These are phyloP conservation scores for Lasiosphaeris hirsuta DNA, from an alignment of 495 filamentous ascomycete species.

Conservation along the genomic window DNA sequence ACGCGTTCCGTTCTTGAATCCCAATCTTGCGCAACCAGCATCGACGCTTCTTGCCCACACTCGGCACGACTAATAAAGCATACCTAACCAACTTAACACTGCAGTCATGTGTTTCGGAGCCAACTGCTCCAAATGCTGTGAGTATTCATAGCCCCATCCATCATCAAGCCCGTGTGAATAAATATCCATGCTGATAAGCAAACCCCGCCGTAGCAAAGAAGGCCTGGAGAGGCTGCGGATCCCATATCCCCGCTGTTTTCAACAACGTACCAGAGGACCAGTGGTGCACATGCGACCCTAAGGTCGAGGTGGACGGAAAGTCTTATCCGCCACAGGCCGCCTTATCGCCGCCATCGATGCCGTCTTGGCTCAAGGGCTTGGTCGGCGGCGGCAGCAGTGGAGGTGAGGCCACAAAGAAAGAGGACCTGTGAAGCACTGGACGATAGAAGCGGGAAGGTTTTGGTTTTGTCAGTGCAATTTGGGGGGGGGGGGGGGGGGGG, in stretches of 20 bases:
- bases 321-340: slow-evolving; percentile 58
- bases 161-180: not conserved
- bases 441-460: not conserved
- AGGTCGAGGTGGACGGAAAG: slow-evolving; percentile 56
- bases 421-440: slow-evolving; percentile 1
- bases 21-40: not conserved
- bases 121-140: slow-evolving; percentile 40
- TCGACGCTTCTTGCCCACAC: not conserved
- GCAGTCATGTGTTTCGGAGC: slow-evolving; percentile 10
- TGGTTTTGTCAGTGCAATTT: no score
- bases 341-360: slow-evolving; percentile 23
- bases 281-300: slow-evolving; percentile 60
- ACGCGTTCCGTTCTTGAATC: no score
- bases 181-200: not conserved
- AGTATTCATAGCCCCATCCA: slow-evolving; percentile 11
- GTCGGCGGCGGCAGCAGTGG: slow-evolving; percentile 22
- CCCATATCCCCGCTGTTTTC: slow-evolving; percentile 61
- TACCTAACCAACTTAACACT: not conserved
- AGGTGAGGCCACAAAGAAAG: slow-evolving; percentile 15
- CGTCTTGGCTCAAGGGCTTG: slow-evolving; percentile 18
- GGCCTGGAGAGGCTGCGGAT: slow-evolving; percentile 66
- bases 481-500: no score
- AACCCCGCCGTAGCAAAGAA: slow-evolving; percentile 50
- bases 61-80: not conserved
- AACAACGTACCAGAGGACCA: slow-evolving; percentile 51